These are phyloP conservation scores for Cladophialophora exuberans DNA, from an alignment of 2,329 filamentous ascomycete genomes.

Conservation along the genomic window DNA sequence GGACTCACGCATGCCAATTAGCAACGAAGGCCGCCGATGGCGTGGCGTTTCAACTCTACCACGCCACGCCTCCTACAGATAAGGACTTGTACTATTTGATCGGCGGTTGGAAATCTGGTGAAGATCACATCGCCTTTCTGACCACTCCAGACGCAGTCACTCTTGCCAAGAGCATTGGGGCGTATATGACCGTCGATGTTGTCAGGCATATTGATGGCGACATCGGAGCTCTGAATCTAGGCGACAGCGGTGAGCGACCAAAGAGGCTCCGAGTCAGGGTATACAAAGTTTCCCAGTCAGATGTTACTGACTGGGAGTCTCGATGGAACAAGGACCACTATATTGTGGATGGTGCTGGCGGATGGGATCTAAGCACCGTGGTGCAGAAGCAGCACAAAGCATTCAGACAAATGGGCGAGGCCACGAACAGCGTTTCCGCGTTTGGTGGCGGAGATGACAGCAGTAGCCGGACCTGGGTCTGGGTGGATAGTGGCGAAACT, in stretches of 20 bases:
- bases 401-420: slow-evolving; percentile 16
- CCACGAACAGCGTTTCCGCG: slow-evolving; percentile 3
- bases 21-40: neutral
- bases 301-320: neutral
- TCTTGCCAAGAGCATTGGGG: slow-evolving; percentile 13
- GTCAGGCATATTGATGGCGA: slow-evolving; percentile 17
- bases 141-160: slow-evolving; percentile 8
- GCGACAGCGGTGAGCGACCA: neutral
- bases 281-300: slow-evolving; percentile 1
- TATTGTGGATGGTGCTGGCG: neutral
- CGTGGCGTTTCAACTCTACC: slow-evolving; percentile 13
- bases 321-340: neutral
- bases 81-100: slow-evolving; percentile 10
- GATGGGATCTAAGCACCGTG: slow-evolving; percentile 14
- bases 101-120: slow-evolving; percentile 12
- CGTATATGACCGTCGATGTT: slow-evolving; percentile 12
- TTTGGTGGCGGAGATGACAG: slow-evolving; percentile 10
- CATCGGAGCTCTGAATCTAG: neutral
- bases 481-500: slow-evolving; percentile 4
- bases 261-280: neutral
- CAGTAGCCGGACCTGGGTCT: slow-evolving; percentile 5
- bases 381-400: slow-evolving; percentile 18
- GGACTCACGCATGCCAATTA: slow-evolving; percentile 3
- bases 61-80: neutral
- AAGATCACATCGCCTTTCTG: slow-evolving; percentile 16